Evolutionary conservation across 331 rosid species (phyloP).

Genomic region (Pyracantha coccinea): DNA sequence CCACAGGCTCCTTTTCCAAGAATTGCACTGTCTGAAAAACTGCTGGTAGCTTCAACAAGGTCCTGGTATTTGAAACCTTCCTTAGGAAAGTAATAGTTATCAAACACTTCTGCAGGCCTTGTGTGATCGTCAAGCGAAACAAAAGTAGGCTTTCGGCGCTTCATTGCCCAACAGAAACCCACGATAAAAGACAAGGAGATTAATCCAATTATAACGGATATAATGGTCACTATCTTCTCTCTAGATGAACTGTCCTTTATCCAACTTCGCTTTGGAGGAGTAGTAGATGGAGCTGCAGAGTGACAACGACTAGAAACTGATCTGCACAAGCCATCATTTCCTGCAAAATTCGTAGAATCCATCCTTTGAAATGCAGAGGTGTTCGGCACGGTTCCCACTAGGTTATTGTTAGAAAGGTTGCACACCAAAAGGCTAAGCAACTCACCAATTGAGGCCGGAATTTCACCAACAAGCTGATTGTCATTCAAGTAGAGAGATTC

Average conservation of each 20-base stretch:
- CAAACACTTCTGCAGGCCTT: slow-evolving; percentile 30
- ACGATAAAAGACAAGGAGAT: slow-evolving; percentile 48
- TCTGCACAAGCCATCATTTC: slow-evolving; percentile 58
- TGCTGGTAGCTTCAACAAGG: slow-evolving; percentile 62
- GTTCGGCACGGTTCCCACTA: slow-evolving; percentile 58
- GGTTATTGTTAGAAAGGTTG: slow-evolving; percentile 67
- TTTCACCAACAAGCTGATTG: slow-evolving; percentile 56
- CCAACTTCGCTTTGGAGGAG: slow-evolving; percentile 34
- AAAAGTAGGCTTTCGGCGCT: slow-evolving; percentile 24
- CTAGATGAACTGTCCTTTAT: slow-evolving; percentile 34
- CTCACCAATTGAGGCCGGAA: slow-evolving; percentile 58
- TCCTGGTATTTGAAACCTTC: slow-evolving; percentile 66
- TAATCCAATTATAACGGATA: slow-evolving; percentile 39
- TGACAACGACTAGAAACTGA: slow-evolving; percentile 32
- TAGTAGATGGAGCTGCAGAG: slow-evolving; percentile 18
- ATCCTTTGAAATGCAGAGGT: slow-evolving; percentile 51
- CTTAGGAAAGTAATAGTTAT: slow-evolving; percentile 64
- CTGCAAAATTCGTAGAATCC: slow-evolving; percentile 58
- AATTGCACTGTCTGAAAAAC: slow-evolving; percentile 40
- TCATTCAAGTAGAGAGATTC: slow-evolving; percentile 61
- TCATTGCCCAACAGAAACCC: slow-evolving; percentile 47
- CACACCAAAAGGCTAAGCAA: slow-evolving; percentile 53
- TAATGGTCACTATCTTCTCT: slow-evolving; percentile 47
- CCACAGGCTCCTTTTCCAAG: slow-evolving; percentile 81
- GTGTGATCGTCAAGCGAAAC: slow-evolving; percentile 38